A percentile compares a stretch with the other conserved stretches of the same genome.
Evolutionary conservation across 805 yeast genomes (phyloP).

Genomic region (Myxozyma neglecta): DNA sequence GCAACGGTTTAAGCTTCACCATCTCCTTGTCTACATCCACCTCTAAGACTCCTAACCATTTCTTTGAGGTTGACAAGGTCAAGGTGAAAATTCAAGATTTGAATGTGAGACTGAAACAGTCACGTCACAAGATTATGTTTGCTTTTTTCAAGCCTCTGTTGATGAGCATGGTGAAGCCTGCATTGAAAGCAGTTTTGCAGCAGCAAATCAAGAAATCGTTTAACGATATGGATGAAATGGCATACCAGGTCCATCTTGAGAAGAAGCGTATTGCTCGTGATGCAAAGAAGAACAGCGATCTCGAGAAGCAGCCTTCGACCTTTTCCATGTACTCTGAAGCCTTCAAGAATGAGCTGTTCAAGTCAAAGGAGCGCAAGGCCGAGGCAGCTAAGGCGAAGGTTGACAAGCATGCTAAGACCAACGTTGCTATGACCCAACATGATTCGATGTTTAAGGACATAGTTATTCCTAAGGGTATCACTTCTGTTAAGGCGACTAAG

Average conservation of each 20-base stretch:
- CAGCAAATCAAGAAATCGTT: conserved; percentile 26
- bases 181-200: conserved; percentile 24
- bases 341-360: conserved; percentile 11
- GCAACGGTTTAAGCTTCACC: conserved; percentile 15
- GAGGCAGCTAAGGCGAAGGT: conserved; percentile 8
- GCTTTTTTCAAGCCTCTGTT: conserved; percentile 26
- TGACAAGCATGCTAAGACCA: conserved; percentile 7
- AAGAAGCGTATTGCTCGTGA: conserved; percentile 22
- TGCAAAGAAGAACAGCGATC: conserved; percentile 1
- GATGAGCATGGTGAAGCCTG: conserved; percentile 19
- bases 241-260: conserved; percentile 21
- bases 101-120: conserved; percentile 22
- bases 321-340: conserved; percentile 23
- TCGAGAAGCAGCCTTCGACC: conserved; percentile 8
- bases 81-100: conserved; percentile 22
- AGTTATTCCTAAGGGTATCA: conserved; percentile 21
- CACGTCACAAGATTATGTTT: conserved; percentile 28
- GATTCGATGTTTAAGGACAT: conserved; percentile 24
- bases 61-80: conserved; percentile 29
- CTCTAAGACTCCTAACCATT: conserved; percentile 5
- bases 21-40: conserved; percentile 17
- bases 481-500: conserved; percentile 15
- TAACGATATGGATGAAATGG: conserved; percentile 22
- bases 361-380: conserved; percentile 11
- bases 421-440: conserved; percentile 21